These are phyloP conservation scores for Coemansia sp. DNA, from an alignment of 192 early-diverging fungal species.

Conservation along the genomic window DNA sequence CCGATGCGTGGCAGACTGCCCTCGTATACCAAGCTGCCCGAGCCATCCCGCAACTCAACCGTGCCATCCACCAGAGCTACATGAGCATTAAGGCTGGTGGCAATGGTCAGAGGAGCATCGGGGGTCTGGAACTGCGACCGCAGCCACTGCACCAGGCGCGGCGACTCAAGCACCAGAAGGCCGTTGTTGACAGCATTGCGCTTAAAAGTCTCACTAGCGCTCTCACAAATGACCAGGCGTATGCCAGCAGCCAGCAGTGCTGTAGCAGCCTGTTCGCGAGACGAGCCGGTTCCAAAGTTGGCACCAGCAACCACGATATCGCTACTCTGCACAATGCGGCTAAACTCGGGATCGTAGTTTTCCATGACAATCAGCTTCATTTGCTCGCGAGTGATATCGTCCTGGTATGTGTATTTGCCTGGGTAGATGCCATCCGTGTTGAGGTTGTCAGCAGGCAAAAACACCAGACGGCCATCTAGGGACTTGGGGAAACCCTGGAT, in stretches of 20 bases:
- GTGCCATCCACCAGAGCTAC: conserved; percentile 72
- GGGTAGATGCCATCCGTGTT: conserved; percentile 99
- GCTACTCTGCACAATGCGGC: conserved; percentile 60
- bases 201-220: conserved; percentile 97
- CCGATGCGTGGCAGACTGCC: conserved; percentile 64
- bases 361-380: conserved; percentile 98
- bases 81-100: conserved; percentile 72
- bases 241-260: conserved; percentile 86
- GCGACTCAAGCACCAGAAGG: conserved; percentile 84
- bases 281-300: conserved; percentile 98
- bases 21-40: conserved; percentile 21
- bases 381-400: conserved; percentile 83
- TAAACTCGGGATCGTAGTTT: conserved; percentile 94
- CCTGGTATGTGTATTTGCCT: conserved; percentile 97
- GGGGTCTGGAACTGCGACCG: conserved; percentile 42
- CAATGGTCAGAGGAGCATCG: conserved; percentile 57
- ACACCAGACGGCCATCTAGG: conserved; percentile 82
- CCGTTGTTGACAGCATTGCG: conserved; percentile 99
- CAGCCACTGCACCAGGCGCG: conserved; percentile 75
- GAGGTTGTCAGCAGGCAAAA: conserved; percentile 90
- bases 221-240: conserved; percentile 82
- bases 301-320: conserved; percentile 90
- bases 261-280: conserved; percentile 97
- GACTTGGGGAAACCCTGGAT: conserved; percentile 71
- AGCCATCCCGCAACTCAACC: conserved; percentile 33